Conservation (phyloP, 73 alveolate genomes). For the Paramecium biaurelia region DNA sequence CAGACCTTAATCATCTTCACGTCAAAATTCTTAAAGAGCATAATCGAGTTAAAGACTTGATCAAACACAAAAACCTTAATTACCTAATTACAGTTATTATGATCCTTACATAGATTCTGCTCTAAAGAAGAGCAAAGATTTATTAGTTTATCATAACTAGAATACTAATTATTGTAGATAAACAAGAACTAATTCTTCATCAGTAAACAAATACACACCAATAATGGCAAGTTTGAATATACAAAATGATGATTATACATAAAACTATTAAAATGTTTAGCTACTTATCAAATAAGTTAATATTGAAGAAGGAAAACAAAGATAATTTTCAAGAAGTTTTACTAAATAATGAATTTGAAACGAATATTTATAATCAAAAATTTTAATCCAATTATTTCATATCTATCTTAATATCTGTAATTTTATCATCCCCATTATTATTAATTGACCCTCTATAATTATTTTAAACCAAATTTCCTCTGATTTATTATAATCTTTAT, state of each 20-base stretch:
- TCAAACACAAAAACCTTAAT: neutral
- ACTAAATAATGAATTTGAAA: neutral
- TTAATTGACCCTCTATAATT: neutral
- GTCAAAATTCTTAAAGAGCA: neutral
- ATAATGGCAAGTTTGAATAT: neutral
- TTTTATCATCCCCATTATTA: neutral
- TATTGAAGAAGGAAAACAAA: neutral
- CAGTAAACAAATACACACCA: neutral
- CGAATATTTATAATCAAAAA: neutral
- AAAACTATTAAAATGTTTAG: neutral
- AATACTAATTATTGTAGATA: neutral
- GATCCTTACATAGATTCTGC: slow-evolving; percentile 3
- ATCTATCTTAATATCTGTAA: neutral
- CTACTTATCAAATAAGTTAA: neutral
- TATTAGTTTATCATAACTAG: neutral
- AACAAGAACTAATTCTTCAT: neutral
- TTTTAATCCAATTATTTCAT: neutral
- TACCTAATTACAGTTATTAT: neutral
- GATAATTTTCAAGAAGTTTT: neutral
- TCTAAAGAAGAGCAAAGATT: neutral
- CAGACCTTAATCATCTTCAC: neutral
- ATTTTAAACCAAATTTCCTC: neutral
- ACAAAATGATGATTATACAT: neutral
- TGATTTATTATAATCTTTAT: neutral
- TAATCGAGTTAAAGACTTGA: neutral